These are phyloP conservation scores for Apiotrichum sp. DNA, from an alignment of 1,284 basidiomycete species.

Conservation along the genomic window DNA sequence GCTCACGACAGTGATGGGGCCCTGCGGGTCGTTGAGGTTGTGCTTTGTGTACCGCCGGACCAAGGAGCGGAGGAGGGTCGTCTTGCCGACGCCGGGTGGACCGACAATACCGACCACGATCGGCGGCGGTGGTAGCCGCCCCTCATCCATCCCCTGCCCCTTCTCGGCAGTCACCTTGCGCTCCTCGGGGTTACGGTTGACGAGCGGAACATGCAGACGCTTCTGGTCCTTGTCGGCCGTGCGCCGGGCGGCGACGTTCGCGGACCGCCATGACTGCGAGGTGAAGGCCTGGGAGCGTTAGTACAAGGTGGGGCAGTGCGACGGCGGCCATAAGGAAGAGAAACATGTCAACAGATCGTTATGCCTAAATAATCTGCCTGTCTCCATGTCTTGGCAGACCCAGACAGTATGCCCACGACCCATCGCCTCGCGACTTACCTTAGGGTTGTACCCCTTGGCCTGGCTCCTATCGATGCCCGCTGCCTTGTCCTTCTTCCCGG, in stretches of 20 bases:
- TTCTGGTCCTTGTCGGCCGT: conserved; percentile 93
- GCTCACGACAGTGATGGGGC: conserved; percentile 90
- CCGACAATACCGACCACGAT: conserved; percentile 96
- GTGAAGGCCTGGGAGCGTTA: conserved; percentile 63
- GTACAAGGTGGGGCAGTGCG: neutral
- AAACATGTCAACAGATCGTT: neutral
- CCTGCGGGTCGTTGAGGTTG: conserved; percentile 80
- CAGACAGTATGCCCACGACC: too few relatives aligned
- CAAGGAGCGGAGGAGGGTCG: conserved; percentile 86
- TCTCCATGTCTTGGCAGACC: too few relatives aligned
- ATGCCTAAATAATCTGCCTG: too few relatives aligned
- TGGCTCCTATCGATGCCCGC: conserved; percentile 58
- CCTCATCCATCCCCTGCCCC: conserved; percentile 45
- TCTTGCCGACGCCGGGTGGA: conserved; percentile 95
- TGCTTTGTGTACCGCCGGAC: conserved; percentile 93
- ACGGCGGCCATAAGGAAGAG: too few relatives aligned
- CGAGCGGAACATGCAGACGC: conserved; percentile 88
- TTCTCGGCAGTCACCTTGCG: conserved; percentile 46
- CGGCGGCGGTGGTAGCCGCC: conserved; percentile 66
- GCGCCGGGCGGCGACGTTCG: conserved; percentile 79
- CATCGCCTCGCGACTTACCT: conserved; percentile 53
- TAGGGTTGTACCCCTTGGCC: conserved; percentile 74
- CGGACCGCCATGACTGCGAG: conserved; percentile 77
- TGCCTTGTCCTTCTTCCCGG: conserved; percentile 63
- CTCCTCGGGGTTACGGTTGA: conserved; percentile 88